These are phyloP conservation scores for Colletotrichum sp. DNA, from an alignment of 2,329 filamentous ascomycete genomes.

Conservation along the genomic window DNA sequence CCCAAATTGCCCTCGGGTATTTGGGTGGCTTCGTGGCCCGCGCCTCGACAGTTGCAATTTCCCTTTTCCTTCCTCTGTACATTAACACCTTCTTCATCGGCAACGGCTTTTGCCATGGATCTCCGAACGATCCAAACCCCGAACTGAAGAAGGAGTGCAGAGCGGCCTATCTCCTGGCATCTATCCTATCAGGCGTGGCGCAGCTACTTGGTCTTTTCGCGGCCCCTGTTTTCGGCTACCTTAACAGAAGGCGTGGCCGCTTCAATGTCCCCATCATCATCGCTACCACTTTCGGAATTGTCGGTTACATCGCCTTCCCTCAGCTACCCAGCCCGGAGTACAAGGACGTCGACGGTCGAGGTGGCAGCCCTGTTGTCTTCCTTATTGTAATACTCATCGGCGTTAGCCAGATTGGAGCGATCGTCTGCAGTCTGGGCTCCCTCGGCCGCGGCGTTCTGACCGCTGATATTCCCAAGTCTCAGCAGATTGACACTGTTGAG, in stretches of 20 bases:
- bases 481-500: slow-evolving; percentile 27
- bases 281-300: slow-evolving; percentile 74
- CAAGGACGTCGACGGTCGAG: slow-evolving; percentile 64
- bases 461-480: slow-evolving; percentile 43
- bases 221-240: slow-evolving; percentile 86
- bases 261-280: slow-evolving; percentile 78
- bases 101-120: slow-evolving; percentile 78
- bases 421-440: slow-evolving; percentile 92
- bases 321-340: slow-evolving; percentile 79
- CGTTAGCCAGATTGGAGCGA: slow-evolving; percentile 93
- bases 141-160: slow-evolving; percentile 87
- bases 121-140: slow-evolving; percentile 66
- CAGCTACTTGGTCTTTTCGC: slow-evolving; percentile 85
- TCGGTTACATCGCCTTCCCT: slow-evolving; percentile 80
- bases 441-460: slow-evolving; percentile 80
- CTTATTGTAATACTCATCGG: slow-evolving; percentile 81
- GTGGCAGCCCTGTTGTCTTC: slow-evolving; percentile 74
- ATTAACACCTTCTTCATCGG: slow-evolving; percentile 89
- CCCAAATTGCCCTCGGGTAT: slow-evolving; percentile 85
- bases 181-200: slow-evolving; percentile 86
- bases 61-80: slow-evolving; percentile 91
- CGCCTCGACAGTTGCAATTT: slow-evolving; percentile 93
- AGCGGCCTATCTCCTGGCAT: slow-evolving; percentile 85
- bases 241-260: slow-evolving; percentile 71
- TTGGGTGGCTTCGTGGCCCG: slow-evolving; percentile 93